Evolutionary conservation across 2,329 filamentous ascomycete genomes (phyloP).

Genomic region (Aspergillus felis): DNA sequence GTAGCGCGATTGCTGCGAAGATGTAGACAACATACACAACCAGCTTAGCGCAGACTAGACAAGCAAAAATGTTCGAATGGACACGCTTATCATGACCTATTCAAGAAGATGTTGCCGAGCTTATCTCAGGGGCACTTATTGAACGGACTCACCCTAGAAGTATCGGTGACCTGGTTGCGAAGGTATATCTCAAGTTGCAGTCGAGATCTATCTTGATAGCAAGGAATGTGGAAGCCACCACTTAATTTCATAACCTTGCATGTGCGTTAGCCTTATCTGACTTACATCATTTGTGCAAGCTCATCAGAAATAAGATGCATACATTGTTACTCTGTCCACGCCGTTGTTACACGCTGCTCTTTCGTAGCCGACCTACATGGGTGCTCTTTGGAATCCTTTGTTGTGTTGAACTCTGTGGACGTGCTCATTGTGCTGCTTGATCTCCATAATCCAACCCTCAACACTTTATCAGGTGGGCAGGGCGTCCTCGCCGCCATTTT

Average conservation of each 20-base stretch:
- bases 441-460: slow-evolving; percentile 50
- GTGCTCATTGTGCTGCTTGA: slow-evolving; percentile 53
- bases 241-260: slow-evolving; percentile 29
- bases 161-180: no score
- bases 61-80: neutral
- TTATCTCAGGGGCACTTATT: no score
- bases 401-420: slow-evolving; percentile 53
- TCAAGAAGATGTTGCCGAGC: slow-evolving; percentile 5
- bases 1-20: slow-evolving; percentile 41
- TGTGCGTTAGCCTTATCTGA: slow-evolving; percentile 15
- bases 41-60: neutral
- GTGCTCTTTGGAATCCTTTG: slow-evolving; percentile 50
- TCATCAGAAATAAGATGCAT: slow-evolving; percentile 31
- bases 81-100: neutral
- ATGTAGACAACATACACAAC: slow-evolving; percentile 21
- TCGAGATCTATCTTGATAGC: neutral
- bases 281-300: neutral
- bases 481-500: slow-evolving; percentile 56
- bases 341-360: slow-evolving; percentile 60
- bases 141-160: neutral
- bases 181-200: neutral
- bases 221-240: slow-evolving; percentile 20
- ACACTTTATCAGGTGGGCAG: slow-evolving; percentile 36
- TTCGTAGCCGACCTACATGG: slow-evolving; percentile 59
- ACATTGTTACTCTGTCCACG: slow-evolving; percentile 50